These are phyloP conservation scores for Solanum bulbocastanum DNA, from an alignment of 257 asterid genomes.

Conservation along the genomic window DNA sequence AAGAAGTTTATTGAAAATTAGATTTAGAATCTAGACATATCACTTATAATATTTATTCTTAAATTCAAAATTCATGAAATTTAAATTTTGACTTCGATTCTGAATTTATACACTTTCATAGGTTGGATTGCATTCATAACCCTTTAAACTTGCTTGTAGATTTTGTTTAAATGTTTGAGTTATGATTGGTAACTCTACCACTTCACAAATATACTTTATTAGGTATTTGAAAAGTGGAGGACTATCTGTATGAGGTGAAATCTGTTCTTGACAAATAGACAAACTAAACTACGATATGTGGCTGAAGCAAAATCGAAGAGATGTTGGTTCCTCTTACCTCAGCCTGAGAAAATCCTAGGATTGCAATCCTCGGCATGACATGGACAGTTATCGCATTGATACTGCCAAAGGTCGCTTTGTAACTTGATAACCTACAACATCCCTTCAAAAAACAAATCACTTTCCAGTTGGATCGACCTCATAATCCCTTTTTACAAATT, in stretches of 20 bases:
- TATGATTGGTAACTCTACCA: too few relatives aligned
- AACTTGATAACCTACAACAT: neutral
- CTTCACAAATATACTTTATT: too few relatives aligned
- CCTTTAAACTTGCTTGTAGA: neutral
- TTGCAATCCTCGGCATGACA: neutral
- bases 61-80: too few relatives aligned
- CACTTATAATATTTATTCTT: too few relatives aligned
- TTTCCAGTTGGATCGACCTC: neutral
- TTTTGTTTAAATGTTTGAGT: neutral
- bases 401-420: neutral
- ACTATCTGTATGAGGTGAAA: neutral
- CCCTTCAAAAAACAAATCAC: rapidly evolving
- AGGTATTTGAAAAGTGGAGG: too few relatives aligned
- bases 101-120: too few relatives aligned
- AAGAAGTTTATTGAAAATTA: too few relatives aligned
- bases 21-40: too few relatives aligned
- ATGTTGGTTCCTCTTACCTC: neutral
- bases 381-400: neutral
- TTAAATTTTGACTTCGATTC: too few relatives aligned
- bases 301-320: neutral
- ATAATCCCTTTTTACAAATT: too few relatives aligned
- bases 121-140: too few relatives aligned
- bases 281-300: neutral
- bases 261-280: neutral
- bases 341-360: neutral